These are phyloP conservation scores for Hysterangium stoloniferum DNA, from an alignment of 768 basidiomycete genomes.

Conservation along the genomic window DNA sequence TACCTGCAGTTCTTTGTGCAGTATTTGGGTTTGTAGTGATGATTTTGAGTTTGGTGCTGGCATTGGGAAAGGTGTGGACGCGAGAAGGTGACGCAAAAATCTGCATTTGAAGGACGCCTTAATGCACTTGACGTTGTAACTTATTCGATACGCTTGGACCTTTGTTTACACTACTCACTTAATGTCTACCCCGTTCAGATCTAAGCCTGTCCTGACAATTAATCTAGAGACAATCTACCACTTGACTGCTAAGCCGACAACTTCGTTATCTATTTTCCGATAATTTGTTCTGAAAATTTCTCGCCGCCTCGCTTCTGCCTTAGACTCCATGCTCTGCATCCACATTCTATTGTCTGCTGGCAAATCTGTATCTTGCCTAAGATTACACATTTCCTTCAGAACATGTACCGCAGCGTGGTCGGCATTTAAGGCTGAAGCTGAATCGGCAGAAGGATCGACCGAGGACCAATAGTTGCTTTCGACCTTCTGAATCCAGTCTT, in stretches of 20 bases:
- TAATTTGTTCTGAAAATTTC: slow-evolving; percentile 70
- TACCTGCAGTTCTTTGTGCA: slow-evolving; percentile 69
- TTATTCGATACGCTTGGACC: too few species aligned
- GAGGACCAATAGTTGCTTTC: slow-evolving; percentile 77
- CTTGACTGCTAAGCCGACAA: slow-evolving; percentile 66
- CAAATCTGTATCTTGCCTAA: slow-evolving; percentile 6
- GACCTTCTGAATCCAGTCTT: slow-evolving; percentile 73
- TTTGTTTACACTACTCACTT: too few species aligned
- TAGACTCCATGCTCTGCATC: slow-evolving; percentile 33
- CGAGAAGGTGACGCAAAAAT: slow-evolving; percentile 63
- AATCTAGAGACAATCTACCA: too few species aligned
- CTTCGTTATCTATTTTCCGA: slow-evolving; percentile 79
- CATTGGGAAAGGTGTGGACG: slow-evolving; percentile 73
- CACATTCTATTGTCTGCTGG: slow-evolving; percentile 23
- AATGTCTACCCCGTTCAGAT: too few species aligned
- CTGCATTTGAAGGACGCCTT: slow-evolving; percentile 31
- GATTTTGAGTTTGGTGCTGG: slow-evolving; percentile 67
- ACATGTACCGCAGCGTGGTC: slow-evolving; percentile 34
- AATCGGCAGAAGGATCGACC: not conserved
- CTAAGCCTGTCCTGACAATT: too few species aligned
- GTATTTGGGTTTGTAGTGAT: slow-evolving; percentile 72
- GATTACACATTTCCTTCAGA: slow-evolving; percentile 34
- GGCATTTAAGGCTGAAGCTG: slow-evolving; percentile 18
- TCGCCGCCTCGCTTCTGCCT: slow-evolving; percentile 36
- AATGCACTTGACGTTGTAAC: too few species aligned